Percentiles rank a stretch among this genome's conserved stretches.
phyloP scores from a whole-genome alignment of 108 stramenopile species.

The Cyclostephanos tholiformis region DNA sequence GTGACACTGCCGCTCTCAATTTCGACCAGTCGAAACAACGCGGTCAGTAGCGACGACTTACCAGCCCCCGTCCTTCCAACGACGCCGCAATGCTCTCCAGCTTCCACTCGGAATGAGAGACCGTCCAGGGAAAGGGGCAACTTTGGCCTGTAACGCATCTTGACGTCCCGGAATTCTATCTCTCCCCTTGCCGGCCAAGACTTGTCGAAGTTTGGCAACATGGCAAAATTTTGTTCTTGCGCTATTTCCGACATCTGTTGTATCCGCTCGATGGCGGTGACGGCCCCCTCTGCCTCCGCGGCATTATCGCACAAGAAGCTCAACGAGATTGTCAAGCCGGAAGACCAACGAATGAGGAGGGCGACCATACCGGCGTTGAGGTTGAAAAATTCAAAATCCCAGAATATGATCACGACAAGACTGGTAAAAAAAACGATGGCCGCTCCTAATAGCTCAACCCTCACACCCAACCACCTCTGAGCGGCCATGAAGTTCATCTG shows the following conservation, averaged over 20 bases:
- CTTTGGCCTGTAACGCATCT: constrained; percentile 72
- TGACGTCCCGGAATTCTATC: constrained; percentile 70
- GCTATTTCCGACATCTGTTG: constrained; percentile 74
- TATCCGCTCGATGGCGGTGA: constrained; percentile 86
- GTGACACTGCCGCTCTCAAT: constrained; percentile 76
- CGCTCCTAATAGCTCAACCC: constrained; percentile 83
- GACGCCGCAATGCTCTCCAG: constrained; percentile 75
- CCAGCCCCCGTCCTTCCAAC: constrained; percentile 81
- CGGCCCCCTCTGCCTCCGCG: constrained; percentile 75
- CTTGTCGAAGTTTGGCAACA: constrained; percentile 35
- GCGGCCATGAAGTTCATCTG: constrained; percentile 78
- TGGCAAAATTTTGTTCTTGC: constrained; percentile 57
- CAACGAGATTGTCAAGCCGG: constrained; percentile 77
- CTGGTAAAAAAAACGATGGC: constrained; percentile 65
- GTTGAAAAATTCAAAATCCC: constrained; percentile 35
- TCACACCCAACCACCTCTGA: constrained; percentile 82
- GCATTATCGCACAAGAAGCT: constrained; percentile 77
- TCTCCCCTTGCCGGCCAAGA: constrained; percentile 72
- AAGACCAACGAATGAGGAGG: constrained; percentile 73
- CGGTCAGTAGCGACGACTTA: constrained; percentile 62
- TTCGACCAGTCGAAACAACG: constrained; percentile 84
- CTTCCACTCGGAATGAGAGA: constrained; percentile 68
- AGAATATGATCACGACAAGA: constrained; percentile 64
- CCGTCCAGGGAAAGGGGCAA: constrained; percentile 76
- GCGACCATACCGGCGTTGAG: constrained; percentile 77